Base-by-base conservation (phyloP, 2,329 filamentous ascomycete species). In the Chrysoporthe deuterocubensis region DNA sequence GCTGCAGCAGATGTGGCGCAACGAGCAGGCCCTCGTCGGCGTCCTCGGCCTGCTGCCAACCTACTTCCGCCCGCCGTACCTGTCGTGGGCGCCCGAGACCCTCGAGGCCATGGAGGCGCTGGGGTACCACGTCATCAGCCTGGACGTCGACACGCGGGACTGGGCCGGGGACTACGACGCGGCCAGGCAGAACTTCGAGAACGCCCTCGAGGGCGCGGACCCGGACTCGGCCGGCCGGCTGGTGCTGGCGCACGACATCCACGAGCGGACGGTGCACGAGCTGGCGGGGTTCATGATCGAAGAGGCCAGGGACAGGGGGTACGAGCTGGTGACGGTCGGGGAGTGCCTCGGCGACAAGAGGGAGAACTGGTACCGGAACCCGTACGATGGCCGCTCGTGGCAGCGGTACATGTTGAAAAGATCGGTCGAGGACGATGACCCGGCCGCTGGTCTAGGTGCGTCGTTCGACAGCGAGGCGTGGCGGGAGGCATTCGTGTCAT, bases 311-410 rank as follows among this genome's bases (percentile, higher is more conserved):
- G 71, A 71, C 5, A 76, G 80, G 44, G 84, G 84, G 1, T 82
- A 80, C 69, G 72, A 73, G 57, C 80, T 81, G 65, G 85, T 87
- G 46, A 85, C 85, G 4, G 83, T 87, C 5, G 86, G 85, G 3
- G 80, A 87, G 71, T 88, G 86, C 72, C 77, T 88, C 16, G 83
- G 82, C 18, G 85, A 88, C 70, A 77, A 84, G 18, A 70, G 72
- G 3, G 78, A 77, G 61, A 81, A 83, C 72, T 88, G 85, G 86
- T 88, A 88, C 74, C 83, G 85, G 46, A 48, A 62, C 21, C 65
- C 65, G 16, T 62, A 56, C 21, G 57, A 59, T 18, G 68, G 68
- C 57, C 26, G 32, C 13, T 61, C 67, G 14, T 65, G 60, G 67
- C 32, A 54, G 32, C 46, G 48, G 6, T 8, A 42, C 3, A 62